phyloP scores from a whole-genome alignment of 2,329 filamentous ascomycete species.

The Ophiostoma montium region DNA sequence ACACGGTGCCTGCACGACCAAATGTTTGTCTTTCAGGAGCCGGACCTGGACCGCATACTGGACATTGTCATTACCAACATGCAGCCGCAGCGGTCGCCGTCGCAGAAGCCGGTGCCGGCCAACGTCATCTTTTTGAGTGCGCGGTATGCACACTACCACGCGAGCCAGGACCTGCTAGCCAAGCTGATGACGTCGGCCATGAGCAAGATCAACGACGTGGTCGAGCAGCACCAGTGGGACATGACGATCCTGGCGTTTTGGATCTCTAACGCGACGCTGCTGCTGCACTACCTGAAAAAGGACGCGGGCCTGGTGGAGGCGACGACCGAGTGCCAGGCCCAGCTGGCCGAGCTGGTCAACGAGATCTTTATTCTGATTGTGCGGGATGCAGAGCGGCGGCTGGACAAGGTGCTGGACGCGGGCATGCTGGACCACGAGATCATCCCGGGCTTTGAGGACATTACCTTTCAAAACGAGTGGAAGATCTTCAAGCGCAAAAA shows the following conservation, averaged over 20 bases:
- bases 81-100: conserved; percentile 86
- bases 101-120: conserved; percentile 94
- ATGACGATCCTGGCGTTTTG: conserved; percentile 99
- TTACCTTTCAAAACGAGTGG: conserved; percentile 97
- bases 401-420: conserved; percentile 87
- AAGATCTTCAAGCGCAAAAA: conserved; percentile 88
- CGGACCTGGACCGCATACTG: conserved; percentile 78
- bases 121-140: conserved; percentile 95
- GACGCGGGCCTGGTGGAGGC: conserved; percentile 67
- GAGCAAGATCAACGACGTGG: conserved; percentile 91
- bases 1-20: conserved; percentile 87
- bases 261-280: conserved; percentile 90
- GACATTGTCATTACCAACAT: conserved; percentile 96
- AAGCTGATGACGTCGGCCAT: conserved; percentile 74
- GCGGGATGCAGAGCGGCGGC: conserved; percentile 81
- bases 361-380: conserved; percentile 98
- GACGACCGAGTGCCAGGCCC: conserved; percentile 79
- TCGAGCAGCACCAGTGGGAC: conserved; percentile 95
- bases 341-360: conserved; percentile 87
- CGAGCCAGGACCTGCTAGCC: conserved; percentile 68
- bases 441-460: conserved; percentile 92
- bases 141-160: conserved; percentile 92
- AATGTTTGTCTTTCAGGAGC: conserved; percentile 99
- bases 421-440: conserved; percentile 97
- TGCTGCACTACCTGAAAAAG: conserved; percentile 96